phyloP scores from a whole-genome alignment of 768 basidiomycete species.

The Neoboletus magnificus region DNA sequence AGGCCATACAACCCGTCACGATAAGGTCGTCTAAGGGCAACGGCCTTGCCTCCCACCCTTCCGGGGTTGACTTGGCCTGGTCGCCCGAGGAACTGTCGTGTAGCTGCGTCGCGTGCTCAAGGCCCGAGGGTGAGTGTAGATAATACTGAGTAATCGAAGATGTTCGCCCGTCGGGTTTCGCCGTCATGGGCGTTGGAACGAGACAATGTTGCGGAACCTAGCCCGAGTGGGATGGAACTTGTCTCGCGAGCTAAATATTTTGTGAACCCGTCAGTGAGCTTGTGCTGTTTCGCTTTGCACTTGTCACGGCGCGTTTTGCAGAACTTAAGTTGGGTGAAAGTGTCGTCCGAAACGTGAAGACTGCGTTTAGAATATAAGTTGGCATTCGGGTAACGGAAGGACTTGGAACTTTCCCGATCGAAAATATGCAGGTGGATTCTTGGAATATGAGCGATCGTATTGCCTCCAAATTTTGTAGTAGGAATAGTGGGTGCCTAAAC shows the following conservation, averaged over 20 bases:
- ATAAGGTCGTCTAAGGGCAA: slow-evolving; percentile 41
- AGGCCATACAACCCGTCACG: slow-evolving; percentile 83
- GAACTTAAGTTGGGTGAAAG: too few relatives aligned
- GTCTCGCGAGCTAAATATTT: neutral
- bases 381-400: too few relatives aligned
- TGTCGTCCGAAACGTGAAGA: too few relatives aligned
- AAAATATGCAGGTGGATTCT: too few relatives aligned
- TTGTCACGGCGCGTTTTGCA: too few relatives aligned
- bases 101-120: slow-evolving; percentile 12
- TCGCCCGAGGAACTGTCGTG: slow-evolving; percentile 10
- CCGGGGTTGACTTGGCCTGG: neutral
- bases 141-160: neutral
- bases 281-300: too few relatives aligned
- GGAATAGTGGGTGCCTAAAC: too few relatives aligned
- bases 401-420: too few relatives aligned
- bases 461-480: too few relatives aligned
- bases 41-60: slow-evolving; percentile 11
- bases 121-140: slow-evolving; percentile 17
- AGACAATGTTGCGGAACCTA: neutral
- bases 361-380: too few relatives aligned
- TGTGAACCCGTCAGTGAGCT: too few relatives aligned
- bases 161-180: neutral
- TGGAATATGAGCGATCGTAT: too few relatives aligned
- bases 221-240: slow-evolving; percentile 16
- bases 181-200: neutral